A percentile compares a stretch with the other conserved stretches of the same genome.
Evolutionary conservation across 1,284 basidiomycete species (phyloP).

Genomic region (Spongiforma sp.): DNA sequence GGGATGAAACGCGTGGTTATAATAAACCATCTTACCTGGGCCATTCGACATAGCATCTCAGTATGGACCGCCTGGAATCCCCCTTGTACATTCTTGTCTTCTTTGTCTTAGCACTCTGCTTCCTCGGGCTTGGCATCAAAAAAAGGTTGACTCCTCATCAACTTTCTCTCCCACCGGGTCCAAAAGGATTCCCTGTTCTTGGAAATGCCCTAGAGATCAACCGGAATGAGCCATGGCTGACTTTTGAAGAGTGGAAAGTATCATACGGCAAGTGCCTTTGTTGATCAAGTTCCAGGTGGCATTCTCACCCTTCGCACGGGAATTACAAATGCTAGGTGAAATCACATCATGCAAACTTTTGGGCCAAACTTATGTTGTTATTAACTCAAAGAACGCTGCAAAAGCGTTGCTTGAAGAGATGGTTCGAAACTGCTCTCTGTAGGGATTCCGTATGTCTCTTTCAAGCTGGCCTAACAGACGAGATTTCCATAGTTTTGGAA

Average conservation of each 20-base stretch:
- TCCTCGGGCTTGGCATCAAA: background rate
- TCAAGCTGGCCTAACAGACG: background rate
- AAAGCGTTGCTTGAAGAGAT: constrained; percentile 27
- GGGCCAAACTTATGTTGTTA: constrained; percentile 27
- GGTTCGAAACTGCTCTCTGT: constrained; percentile 17
- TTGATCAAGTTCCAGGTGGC: background rate
- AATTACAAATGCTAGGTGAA: constrained; percentile 23
- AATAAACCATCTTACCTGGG: background rate
- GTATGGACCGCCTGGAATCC: constrained; percentile 12
- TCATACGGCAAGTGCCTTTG: constrained; percentile 27
- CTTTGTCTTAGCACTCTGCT: constrained; percentile 8
- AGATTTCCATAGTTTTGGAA: constrained; percentile 19
- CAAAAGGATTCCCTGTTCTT: constrained; percentile 31
- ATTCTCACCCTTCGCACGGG: background rate
- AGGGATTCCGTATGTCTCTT: background rate
- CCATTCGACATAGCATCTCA: background rate
- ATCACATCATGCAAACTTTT: constrained; percentile 25
- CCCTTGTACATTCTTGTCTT: background rate
- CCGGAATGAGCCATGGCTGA: constrained; percentile 34
- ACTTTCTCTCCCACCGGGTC: constrained; percentile 38
- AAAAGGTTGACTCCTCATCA: constrained; percentile 17
- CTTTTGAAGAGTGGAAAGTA: constrained; percentile 31
- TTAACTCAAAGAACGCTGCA: constrained; percentile 28
- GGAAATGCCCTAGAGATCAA: constrained; percentile 34
- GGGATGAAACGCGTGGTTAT: constrained; percentile 3